Evolutionary conservation across 1,139 yeast species (phyloP).

Genomic region (Scheffersomyces segobiensis): DNA sequence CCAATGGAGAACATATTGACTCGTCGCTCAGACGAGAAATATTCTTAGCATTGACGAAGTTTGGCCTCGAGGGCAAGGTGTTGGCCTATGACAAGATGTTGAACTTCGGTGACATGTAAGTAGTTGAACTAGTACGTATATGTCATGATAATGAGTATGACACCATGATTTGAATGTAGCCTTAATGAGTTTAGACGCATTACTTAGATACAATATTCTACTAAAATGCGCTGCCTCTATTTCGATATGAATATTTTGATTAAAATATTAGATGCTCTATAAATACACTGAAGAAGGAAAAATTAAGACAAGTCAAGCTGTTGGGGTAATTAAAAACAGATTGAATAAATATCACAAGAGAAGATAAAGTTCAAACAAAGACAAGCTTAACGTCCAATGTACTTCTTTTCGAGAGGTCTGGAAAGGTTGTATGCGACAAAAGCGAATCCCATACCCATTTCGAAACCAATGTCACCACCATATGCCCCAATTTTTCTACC

Average conservation of each 20-base stretch:
- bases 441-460: constrained; percentile 70
- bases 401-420: constrained; percentile 73
- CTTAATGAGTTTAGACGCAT: not conserved
- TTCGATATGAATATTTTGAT: not conserved
- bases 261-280: not conserved
- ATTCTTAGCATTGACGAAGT: constrained; percentile 11
- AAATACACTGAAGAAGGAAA: not conserved
- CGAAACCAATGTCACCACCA: constrained; percentile 91
- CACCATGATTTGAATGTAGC: not conserved
- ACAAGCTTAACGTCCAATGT: constrained; percentile 47
- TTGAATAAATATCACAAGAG: not conserved
- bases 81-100: constrained; percentile 11
- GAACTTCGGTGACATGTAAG: constrained; percentile 1
- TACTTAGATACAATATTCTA: not conserved
- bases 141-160: not conserved
- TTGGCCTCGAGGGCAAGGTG: constrained; percentile 18
- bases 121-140: not conserved
- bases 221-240: not conserved
- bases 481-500: constrained; percentile 59
- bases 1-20: not conserved
- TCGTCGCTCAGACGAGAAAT: constrained; percentile 8
- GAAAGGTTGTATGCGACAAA: constrained; percentile 60
- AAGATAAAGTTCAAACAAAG: not conserved
- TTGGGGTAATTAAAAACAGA: not conserved
- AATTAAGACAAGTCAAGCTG: not conserved